Evolutionary conservation across 352 stramenopile species (phyloP), one percentile per base, ranked within the genome.

Genomic region (Phytophthora ohioensis): DNA sequence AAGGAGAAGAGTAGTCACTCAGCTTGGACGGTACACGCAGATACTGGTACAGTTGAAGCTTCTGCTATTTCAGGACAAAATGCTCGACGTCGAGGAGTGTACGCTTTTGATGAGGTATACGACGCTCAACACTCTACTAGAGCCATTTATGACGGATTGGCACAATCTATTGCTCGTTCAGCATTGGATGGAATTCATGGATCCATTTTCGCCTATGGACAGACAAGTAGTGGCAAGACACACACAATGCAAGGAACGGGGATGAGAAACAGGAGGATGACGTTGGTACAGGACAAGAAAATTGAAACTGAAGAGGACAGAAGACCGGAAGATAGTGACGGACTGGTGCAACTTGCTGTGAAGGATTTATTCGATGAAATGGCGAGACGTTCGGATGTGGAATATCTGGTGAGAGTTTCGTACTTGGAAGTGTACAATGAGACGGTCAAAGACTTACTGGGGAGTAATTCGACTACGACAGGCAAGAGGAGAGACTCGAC

Each of bases 341-440:
- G 75, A 49, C 67, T 83, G 11, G 71, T 80, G 17, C 79, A 86
- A 53, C 43, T 83, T 30, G 77, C 73, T 5, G 67, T 84, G 11
- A 88, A 88, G 48, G 80, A 88, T 64, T 48, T 85, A 31, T 84
- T 88, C 21, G 79, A 82, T 47, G 78, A 88, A 49, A 85, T 88
- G 80, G 68, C 71, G 41, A 72, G 73, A 54, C 71, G 76, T 15
- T 58, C 64, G 0, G 79, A 84, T 53, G 64, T 74, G 13, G 73
- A 97, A 51, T 99, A 97, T 78, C 72, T 98, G 3, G 80, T 99
- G 4, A 76, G 94, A 12, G 92, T 97, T 0, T 98, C 91, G n/a
- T 99, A 98, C 76, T 84, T 99, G 48, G 97, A 99, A 75, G 98
- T 99, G 64, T 99, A 99, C 82, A 99, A 99, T 67, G 97, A 99